phyloP scores from a whole-genome alignment of 2,329 filamentous ascomycete species.

The Colletotrichum somersetense region DNA sequence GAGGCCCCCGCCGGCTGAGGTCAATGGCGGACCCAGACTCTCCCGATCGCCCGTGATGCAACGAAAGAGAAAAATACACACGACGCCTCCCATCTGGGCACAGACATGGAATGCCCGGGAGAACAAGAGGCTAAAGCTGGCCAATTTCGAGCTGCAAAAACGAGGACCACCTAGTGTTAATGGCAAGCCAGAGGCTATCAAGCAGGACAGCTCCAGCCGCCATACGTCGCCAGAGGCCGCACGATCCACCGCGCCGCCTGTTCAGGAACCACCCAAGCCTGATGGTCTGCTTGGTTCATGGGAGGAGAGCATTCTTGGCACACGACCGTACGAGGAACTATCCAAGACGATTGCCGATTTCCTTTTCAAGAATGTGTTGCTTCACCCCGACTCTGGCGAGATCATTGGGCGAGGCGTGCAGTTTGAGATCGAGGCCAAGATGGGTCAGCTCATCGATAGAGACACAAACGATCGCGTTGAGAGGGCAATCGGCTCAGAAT shows the following conservation, averaged over 20 bases:
- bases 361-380: slow-evolving; percentile 78
- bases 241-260: slow-evolving; percentile 47
- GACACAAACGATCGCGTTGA: slow-evolving; percentile 77
- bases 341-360: slow-evolving; percentile 85
- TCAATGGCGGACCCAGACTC: slow-evolving; percentile 56
- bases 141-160: slow-evolving; percentile 62
- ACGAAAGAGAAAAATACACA: slow-evolving; percentile 57
- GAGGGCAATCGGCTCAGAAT: slow-evolving; percentile 77
- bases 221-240: slow-evolving; percentile 62
- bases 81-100: slow-evolving; percentile 63
- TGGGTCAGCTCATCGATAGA: slow-evolving; percentile 84
- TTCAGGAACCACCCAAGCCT: slow-evolving; percentile 44
- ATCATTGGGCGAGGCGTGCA: slow-evolving; percentile 75
- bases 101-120: slow-evolving; percentile 54
- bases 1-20: slow-evolving; percentile 63
- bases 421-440: slow-evolving; percentile 94
- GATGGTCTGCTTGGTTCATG: slow-evolving; percentile 64
- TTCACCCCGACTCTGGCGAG: slow-evolving; percentile 74
- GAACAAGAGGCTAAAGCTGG: slow-evolving; percentile 54
- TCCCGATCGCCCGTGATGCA: slow-evolving; percentile 46
- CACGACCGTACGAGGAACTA: slow-evolving; percentile 79
- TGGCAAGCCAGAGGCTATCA: slow-evolving; percentile 52
- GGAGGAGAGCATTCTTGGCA: slow-evolving; percentile 77
- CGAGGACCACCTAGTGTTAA: slow-evolving; percentile 53
- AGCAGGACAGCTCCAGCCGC: slow-evolving; percentile 54